A percentile compares a stretch with the other conserved stretches of the same genome.
Conservation (phyloP, 2,329 filamentous ascomycete genomes). For the Lachnellula subtilissima region DNA sequence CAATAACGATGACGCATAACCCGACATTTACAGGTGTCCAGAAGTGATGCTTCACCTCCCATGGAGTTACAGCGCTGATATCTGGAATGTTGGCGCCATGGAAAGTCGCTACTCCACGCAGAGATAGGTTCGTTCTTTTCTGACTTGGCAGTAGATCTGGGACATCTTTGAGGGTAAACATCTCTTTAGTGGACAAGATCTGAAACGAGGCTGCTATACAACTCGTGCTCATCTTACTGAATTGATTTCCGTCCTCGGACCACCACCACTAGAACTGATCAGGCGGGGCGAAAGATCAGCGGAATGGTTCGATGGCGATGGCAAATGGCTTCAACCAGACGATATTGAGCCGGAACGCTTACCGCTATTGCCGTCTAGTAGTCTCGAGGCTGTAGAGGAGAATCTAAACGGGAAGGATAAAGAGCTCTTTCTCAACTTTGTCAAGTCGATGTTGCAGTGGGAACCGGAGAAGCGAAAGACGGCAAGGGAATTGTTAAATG, state of each 20-base stretch:
- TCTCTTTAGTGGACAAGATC: slow-evolving; percentile 14
- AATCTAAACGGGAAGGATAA: slow-evolving; percentile 14
- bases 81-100: slow-evolving; percentile 33
- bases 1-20: slow-evolving; percentile 36
- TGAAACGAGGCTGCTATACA: slow-evolving; percentile 10
- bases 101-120: slow-evolving; percentile 24
- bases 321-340: slow-evolving; percentile 14
- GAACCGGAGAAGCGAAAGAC: slow-evolving; percentile 18
- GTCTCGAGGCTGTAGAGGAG: slow-evolving; percentile 13
- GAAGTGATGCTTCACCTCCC: slow-evolving; percentile 34
- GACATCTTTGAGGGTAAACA: slow-evolving; percentile 18
- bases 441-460: slow-evolving; percentile 16
- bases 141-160: slow-evolving; percentile 13
- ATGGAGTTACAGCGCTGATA: slow-evolving; percentile 34
- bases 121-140: slow-evolving; percentile 1
- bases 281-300: slow-evolving; percentile 8
- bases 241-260: slow-evolving; percentile 18
- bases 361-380: slow-evolving; percentile 12
- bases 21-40: slow-evolving; percentile 36
- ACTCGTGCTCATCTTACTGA: slow-evolving; percentile 17
- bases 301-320: slow-evolving; percentile 14
- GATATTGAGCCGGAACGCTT: slow-evolving; percentile 12
- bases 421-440: slow-evolving; percentile 15
- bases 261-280: slow-evolving; percentile 11
- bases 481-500: slow-evolving; percentile 11